Evolutionary conservation across 305 asterid species (phyloP).

Genomic region (Ajuga reptans): DNA sequence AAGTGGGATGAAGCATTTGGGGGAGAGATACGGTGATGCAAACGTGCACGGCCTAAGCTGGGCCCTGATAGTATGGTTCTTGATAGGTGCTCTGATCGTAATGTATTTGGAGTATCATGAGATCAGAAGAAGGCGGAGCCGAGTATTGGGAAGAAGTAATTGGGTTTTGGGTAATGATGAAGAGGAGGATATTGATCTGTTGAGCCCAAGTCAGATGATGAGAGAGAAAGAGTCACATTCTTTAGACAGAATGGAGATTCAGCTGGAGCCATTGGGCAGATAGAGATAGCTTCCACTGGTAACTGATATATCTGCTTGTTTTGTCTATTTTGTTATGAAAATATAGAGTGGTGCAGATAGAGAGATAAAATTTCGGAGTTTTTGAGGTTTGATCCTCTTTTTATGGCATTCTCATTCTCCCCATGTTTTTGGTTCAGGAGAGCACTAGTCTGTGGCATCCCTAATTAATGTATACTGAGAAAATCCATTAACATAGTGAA

Average conservation of each 20-base stretch:
- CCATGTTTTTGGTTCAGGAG: constrained; percentile 25
- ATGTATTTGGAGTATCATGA: constrained; percentile 68
- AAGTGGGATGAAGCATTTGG: constrained; percentile 86
- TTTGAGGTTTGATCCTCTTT: constrained; percentile 15
- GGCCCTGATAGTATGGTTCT: constrained; percentile 82
- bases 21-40: constrained; percentile 71
- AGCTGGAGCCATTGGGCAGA: constrained; percentile 57
- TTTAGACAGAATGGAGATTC: constrained; percentile 72
- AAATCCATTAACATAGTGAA: constrained; percentile 39
- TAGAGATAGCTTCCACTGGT: not conserved
- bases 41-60: constrained; percentile 62
- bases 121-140: constrained; percentile 40
- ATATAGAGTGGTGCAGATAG: constrained; percentile 19
- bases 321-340: constrained; percentile 26
- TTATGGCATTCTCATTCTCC: too few species aligned
- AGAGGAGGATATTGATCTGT: constrained; percentile 69
- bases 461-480: constrained; percentile 25
- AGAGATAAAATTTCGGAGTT: not conserved
- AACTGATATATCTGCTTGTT: constrained; percentile 8
- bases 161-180: constrained; percentile 84
- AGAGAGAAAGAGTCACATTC: constrained; percentile 40
- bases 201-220: constrained; percentile 36
- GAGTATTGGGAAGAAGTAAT: constrained; percentile 49
- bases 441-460: constrained; percentile 35
- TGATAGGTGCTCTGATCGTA: constrained; percentile 46